phyloP scores from a whole-genome alignment of 352 stramenopile species.

The Pythium folliculosum region DNA sequence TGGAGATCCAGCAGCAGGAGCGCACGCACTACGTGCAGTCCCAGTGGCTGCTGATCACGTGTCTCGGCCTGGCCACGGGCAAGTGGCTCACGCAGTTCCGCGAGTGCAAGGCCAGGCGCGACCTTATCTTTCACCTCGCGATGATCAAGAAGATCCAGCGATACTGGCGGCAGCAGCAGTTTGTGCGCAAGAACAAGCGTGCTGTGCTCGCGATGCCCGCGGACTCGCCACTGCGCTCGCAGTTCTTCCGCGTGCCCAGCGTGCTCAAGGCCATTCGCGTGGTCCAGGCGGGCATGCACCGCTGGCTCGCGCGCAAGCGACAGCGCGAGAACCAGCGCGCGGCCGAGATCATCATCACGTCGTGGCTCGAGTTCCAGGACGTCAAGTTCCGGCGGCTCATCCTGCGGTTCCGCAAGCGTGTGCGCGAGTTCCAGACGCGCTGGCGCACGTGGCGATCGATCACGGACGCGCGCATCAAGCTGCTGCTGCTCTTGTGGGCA shows the following conservation, averaged over 20 bases:
- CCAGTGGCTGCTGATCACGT: constrained; percentile 58
- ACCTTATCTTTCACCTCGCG: constrained; percentile 36
- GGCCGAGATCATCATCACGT: constrained; percentile 63
- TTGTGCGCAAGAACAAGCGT: constrained; percentile 32
- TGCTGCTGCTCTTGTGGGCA: constrained; percentile 66
- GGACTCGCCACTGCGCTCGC: constrained; percentile 32
- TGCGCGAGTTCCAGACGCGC: constrained; percentile 75
- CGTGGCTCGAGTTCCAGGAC: constrained; percentile 81
- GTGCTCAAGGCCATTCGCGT: constrained; percentile 46
- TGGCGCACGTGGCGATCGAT: constrained; percentile 72
- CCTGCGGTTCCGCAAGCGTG: constrained; percentile 70
- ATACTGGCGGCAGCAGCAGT: constrained; percentile 46
- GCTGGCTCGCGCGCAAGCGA: constrained; percentile 41
- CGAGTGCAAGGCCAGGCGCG: constrained; percentile 42
- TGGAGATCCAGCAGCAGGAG: constrained; percentile 36
- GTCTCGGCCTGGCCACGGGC: constrained; percentile 36
- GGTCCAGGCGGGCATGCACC: constrained; percentile 44
- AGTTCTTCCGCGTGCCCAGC: constrained; percentile 54
- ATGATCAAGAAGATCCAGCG: constrained; percentile 61
- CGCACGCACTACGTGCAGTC: constrained; percentile 46
- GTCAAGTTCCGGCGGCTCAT: constrained; percentile 83
- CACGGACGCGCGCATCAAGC: constrained; percentile 70
- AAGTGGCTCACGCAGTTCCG: constrained; percentile 49
- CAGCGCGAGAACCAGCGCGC: constrained; percentile 25
- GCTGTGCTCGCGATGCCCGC: constrained; percentile 26